phyloP scores from a whole-genome alignment of 176 grass and related monocot genomes.

The Carex parvula region DNA sequence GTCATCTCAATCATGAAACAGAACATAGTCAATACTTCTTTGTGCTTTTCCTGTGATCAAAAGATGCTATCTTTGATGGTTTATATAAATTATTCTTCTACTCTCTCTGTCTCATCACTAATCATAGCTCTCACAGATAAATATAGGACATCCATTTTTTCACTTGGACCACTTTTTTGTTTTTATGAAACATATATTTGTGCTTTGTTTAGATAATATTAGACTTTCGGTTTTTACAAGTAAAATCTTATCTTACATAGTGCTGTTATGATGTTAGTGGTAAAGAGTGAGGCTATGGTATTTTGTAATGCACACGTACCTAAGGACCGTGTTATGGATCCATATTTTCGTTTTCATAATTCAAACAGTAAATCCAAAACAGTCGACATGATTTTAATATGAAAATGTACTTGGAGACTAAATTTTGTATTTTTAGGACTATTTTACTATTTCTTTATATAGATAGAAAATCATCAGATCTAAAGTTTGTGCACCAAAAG shows the following conservation, averaged over 20 bases:
- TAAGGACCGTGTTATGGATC: too few relatives aligned
- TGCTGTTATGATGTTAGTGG: too few relatives aligned
- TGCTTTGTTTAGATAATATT: neutral
- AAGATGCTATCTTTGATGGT: neutral
- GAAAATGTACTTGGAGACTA: too few relatives aligned
- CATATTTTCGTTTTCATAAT: too few relatives aligned
- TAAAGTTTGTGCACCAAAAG: too few relatives aligned
- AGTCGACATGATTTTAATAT: too few relatives aligned
- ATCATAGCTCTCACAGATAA: neutral
- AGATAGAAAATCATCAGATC: too few relatives aligned
- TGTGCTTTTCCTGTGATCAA: neutral
- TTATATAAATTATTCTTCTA: neutral
- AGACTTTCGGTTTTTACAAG: neutral
- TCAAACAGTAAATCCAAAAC: too few relatives aligned
- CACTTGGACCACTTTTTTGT: neutral
- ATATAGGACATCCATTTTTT: neutral
- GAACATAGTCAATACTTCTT: neutral
- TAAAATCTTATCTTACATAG: neutral
- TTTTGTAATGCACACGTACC: too few relatives aligned
- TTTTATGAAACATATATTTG: neutral
- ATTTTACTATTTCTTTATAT: too few relatives aligned
- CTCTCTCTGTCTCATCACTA: neutral
- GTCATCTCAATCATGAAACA: neutral
- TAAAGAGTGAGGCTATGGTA: too few relatives aligned
- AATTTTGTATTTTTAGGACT: too few relatives aligned